Conservation (phyloP, 2,329 filamentous ascomycete species). For the Geosmithia morbida region DNA sequence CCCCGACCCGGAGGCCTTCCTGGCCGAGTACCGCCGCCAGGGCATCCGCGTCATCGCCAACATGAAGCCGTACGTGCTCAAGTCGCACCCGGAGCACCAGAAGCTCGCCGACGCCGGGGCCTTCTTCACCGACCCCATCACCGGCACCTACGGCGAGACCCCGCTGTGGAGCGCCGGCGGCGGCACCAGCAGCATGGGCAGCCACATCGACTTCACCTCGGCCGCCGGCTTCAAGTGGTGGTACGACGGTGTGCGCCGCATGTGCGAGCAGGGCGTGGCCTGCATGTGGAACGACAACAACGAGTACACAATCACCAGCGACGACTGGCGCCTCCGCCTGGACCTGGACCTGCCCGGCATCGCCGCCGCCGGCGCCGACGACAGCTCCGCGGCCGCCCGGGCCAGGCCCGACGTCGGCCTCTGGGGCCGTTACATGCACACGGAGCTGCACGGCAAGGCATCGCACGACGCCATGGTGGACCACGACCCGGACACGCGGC, state of each 20-base stretch:
- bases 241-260: constrained; percentile 49
- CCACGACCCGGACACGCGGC: constrained; percentile 40
- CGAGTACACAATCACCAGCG: constrained; percentile 53
- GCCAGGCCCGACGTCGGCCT: constrained; percentile 40
- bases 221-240: constrained; percentile 55
- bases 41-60: constrained; percentile 58
- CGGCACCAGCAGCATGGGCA: constrained; percentile 53
- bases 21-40: constrained; percentile 43
- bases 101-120: constrained; percentile 42
- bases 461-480: constrained; percentile 54
- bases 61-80: constrained; percentile 58
- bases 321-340: constrained; percentile 49
- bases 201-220: constrained; percentile 62
- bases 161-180: constrained; percentile 61
- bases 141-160: constrained; percentile 37
- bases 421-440: constrained; percentile 57
- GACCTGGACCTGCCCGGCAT: constrained; percentile 31
- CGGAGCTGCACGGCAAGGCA: constrained; percentile 56
- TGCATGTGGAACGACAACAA: constrained; percentile 74
- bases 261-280: constrained; percentile 51
- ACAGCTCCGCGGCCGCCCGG: constrained; percentile 13
- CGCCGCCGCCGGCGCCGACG: constrained; percentile 11
- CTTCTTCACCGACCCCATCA: constrained; percentile 47
- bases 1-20: constrained; percentile 50
- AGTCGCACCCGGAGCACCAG: constrained; percentile 51